Percentiles rank a stretch among this genome's conserved stretches.
Evolutionary conservation across 2,329 filamentous ascomycete species (phyloP).

Genomic region (Elsinoe arachidis): DNA sequence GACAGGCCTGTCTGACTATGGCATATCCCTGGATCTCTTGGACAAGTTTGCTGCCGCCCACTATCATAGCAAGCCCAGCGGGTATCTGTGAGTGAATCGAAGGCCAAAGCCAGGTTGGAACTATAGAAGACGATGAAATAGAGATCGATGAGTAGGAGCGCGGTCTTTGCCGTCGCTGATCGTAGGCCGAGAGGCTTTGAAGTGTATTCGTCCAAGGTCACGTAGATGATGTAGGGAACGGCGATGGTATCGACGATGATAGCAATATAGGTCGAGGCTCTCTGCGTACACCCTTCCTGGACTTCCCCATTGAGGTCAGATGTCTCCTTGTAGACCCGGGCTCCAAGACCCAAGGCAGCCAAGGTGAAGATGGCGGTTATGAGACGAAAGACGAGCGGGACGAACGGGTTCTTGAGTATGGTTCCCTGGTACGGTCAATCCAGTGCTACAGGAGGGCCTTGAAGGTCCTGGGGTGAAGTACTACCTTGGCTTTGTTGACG

Average conservation of each 20-base stretch:
- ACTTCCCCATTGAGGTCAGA: conserved; percentile 26
- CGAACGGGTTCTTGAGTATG: conserved; percentile 71
- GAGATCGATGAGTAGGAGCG: conserved; percentile 81
- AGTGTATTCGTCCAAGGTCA: conserved; percentile 94
- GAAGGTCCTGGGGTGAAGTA: not conserved
- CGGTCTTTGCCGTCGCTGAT: conserved; percentile 73
- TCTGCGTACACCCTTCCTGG: conserved; percentile 31
- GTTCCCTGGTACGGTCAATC: conserved; percentile 36
- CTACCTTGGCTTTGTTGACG: conserved; percentile 50
- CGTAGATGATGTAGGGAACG: conserved; percentile 82
- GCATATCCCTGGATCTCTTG: conserved; percentile 43
- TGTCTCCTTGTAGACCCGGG: conserved; percentile 55
- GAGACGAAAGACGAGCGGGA: conserved; percentile 75
- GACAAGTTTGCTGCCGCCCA: conserved; percentile 26
- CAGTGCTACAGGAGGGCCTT: not conserved
- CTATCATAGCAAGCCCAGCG: conserved; percentile 42
- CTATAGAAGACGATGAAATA: conserved; percentile 98
- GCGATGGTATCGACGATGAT: conserved; percentile 83
- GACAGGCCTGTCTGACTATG: conserved; percentile 61
- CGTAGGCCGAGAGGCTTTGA: conserved; percentile 86
- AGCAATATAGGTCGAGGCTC: conserved; percentile 71
- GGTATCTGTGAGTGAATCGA: conserved; percentile 64
- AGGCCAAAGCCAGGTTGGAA: conserved; percentile 82
- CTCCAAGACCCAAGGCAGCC: conserved; percentile 69
- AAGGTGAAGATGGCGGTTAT: conserved; percentile 76